Conservation (phyloP, 768 basidiomycete genomes). For the Suillus americanus region DNA sequence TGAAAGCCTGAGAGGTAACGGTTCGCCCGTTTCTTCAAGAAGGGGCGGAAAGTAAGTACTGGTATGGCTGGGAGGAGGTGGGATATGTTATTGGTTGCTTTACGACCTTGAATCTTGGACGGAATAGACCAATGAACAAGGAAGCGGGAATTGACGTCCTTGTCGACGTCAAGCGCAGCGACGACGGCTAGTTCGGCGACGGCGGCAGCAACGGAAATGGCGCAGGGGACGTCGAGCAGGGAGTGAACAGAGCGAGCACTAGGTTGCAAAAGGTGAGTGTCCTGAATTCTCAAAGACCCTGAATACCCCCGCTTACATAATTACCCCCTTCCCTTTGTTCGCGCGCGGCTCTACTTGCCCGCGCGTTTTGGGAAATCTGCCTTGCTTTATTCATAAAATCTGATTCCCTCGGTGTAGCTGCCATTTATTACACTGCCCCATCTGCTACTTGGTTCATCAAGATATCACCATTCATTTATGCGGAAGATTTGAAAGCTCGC, state of each 20-base stretch:
- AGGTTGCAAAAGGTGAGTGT: constrained; percentile 35
- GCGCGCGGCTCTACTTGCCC: constrained; percentile 7
- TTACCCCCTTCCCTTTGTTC: constrained; percentile 5
- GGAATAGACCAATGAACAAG: constrained; percentile 26
- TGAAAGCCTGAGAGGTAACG: too few species aligned
- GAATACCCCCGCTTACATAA: constrained; percentile 21
- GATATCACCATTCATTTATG: not conserved
- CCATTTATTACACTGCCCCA: not conserved
- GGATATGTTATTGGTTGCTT: constrained; percentile 27
- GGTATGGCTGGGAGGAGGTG: constrained; percentile 17
- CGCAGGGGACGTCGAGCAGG: constrained; percentile 27
- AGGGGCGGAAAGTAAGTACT: constrained; percentile 10
- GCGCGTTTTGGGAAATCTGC: constrained; percentile 4
- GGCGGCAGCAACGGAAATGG: constrained; percentile 23
- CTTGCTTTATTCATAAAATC: constrained; percentile 2
- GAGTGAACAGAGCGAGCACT: constrained; percentile 28
- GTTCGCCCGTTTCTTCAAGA: constrained; percentile 14
- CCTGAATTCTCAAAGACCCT: constrained; percentile 36
- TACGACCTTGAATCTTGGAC: constrained; percentile 12
- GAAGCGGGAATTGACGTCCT: constrained; percentile 21
- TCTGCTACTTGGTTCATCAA: constrained; percentile 1
- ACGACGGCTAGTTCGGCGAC: constrained; percentile 22
- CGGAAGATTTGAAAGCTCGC: constrained; percentile 1
- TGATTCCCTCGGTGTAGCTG: not conserved
- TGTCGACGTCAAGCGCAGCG: constrained; percentile 22